Evolutionary conservation across 305 asterid species (phyloP), one percentile per base, ranked within the genome.

Genomic region (Plantago coronopus): DNA sequence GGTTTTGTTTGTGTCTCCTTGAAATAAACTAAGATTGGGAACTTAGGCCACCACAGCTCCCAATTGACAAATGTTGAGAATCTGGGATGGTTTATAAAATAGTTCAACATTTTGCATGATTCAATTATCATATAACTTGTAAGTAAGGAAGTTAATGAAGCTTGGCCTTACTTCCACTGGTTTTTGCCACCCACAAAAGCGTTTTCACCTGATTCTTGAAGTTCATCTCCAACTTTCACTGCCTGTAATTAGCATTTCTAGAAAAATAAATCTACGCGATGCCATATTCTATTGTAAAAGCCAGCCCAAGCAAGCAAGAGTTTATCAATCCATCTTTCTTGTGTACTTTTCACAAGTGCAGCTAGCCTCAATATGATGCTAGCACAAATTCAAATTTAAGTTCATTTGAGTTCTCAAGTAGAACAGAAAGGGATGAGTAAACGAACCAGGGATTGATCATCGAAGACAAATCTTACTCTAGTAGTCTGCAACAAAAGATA

Each of bases 31-130:
- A 89, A 77, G 77, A 93, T 75, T 14, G 98, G 97, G 69, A 93
- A 93, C 15, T 67, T 59, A 60, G 98, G 97, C 98, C 98, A 93
- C 97, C 97, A 93, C 37, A 93, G 88, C 77, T 89, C 98, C 97
- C 98, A 93, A 71, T 93, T 93, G 59, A 93, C 80, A 65, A 89
- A 93, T 48, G 94, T 77, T 19, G 96, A 89, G 57, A 86, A 93
- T 68, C 96, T 91, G 82, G 15, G 17, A 51, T 21, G 14, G 44
- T 45, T 56, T 59, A 60, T n/a, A n/a, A 9, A 63, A 21, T 47
- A 9, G 59, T 63, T 38, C 54, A 56, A 45, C 45, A 62, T 45
- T 44, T 51, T 34, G 53, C 51, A 44, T 27, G 17, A 20, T 45
- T 34, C 55, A 47, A 48, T 27, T 23, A 17, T 48, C 43, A 10